Evolutionary conservation across 176 grass and related monocot genomes (phyloP), one percentile per base, ranked within the genome.

Genomic region (Oryza brachyantha): DNA sequence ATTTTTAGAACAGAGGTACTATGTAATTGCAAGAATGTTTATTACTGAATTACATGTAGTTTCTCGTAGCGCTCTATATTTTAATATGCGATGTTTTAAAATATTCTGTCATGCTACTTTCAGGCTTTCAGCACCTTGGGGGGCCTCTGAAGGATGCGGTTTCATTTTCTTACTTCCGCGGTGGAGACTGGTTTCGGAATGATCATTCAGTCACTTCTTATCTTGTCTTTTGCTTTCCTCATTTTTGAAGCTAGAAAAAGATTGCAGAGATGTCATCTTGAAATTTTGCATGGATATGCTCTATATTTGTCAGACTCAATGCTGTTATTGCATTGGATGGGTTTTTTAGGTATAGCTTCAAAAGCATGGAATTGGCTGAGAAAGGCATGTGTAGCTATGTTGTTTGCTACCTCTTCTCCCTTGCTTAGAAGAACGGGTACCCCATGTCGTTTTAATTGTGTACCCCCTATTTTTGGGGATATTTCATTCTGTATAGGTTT

Each of bases 41-140:
- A 41, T 13, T 62, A 9, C 50, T 55, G 50, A 55, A 55, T 38
- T 35, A 10, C 61, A 31, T 39, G 22, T 17, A 74, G 16, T 32
- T 41, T 9, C 32, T 80, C 59, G 16, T 39, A 29, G 52, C 36
- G 48, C 40, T 62, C 3, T 66, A 42, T 26, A 52, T 43, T n/a
- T n/a, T 27, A 40, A 72, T 66, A 26, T 16, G 3, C 19, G 7
- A 52, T n/a, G 25, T 83, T 66, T 16, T 17, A 10, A 8, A 8
- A 35, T 67, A 22, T 17, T 57, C 17, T 66, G 50, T 60, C 60
- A 28, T 79, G 32, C 21, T 65, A 72, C 40, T 79, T 88, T 84
- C 82, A 85, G 87, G 63, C 31, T 80, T 84, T 84, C 82, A 85
- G 87, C 43, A 46, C 55, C 64, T 67, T 64, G 70, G 55, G 70